phyloP scores from a whole-genome alignment of 108 stramenopile species.

The Schizochytrium sp. region DNA sequence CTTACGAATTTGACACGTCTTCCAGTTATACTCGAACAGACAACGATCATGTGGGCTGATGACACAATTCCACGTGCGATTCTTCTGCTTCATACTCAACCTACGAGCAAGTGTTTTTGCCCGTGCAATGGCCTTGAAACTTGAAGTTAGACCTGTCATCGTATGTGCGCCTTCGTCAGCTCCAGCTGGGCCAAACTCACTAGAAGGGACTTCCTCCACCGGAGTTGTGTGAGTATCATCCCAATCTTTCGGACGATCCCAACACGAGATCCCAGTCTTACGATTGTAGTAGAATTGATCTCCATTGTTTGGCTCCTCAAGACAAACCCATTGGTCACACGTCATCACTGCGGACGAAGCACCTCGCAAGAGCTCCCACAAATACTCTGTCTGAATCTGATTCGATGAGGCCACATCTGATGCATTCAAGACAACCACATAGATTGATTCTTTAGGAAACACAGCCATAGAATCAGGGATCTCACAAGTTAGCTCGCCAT shows the following conservation, averaged over 20 bases:
- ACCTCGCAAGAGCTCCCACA: conserved; percentile 31
- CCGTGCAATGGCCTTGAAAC: background rate
- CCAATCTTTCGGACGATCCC: conserved; percentile 27
- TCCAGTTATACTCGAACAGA: conserved; percentile 53
- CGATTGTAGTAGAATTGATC: background rate
- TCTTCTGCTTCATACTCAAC: conserved; percentile 11
- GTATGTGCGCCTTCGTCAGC: background rate
- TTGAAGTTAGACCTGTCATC: background rate
- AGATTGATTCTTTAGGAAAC: background rate
- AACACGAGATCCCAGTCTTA: background rate
- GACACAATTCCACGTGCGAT: conserved; percentile 32
- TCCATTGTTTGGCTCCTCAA: background rate
- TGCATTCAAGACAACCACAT: background rate
- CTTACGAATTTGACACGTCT: conserved; percentile 30
- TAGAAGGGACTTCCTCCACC: background rate
- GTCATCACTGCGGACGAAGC: background rate
- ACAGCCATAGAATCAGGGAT: background rate
- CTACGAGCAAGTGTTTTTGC: background rate
- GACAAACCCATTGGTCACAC: conserved; percentile 31
- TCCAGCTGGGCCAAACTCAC: background rate
- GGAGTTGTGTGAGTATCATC: background rate
- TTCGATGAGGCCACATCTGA: background rate
- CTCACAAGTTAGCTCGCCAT: background rate
- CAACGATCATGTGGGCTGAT: conserved; percentile 26
- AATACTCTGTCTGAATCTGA: background rate